These are phyloP conservation scores for Phytophthora foliorum DNA, from an alignment of 352 stramenopile genomes.

Conservation along the genomic window DNA sequence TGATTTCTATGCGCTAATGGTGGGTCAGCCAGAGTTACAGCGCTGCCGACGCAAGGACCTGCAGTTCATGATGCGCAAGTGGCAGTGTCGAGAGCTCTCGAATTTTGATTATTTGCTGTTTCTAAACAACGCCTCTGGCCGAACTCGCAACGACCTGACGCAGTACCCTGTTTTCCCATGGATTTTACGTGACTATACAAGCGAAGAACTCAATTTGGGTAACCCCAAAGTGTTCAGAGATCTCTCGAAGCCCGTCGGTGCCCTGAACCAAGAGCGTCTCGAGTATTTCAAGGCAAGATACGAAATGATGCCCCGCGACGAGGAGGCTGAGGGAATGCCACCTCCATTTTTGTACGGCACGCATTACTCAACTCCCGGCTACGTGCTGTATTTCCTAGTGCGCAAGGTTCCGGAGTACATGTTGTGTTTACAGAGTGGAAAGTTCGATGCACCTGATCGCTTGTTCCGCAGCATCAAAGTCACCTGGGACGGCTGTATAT, in stretches of 20 bases:
- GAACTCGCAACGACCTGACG: conserved; percentile 88
- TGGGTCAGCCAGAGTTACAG: conserved; percentile 63
- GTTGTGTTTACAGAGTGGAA: conserved; percentile 96
- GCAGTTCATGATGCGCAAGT: conserved; percentile 71
- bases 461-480: conserved; percentile 96
- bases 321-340: conserved; percentile 80
- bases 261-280: conserved; percentile 90
- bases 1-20: conserved; percentile 73
- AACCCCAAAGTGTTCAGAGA: conserved; percentile 90
- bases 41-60: conserved; percentile 60
- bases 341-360: conserved; percentile 99
- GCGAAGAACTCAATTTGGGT: conserved; percentile 77
- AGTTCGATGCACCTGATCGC: conserved; percentile 99
- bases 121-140: conserved; percentile 86
- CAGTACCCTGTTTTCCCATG: conserved; percentile 98
- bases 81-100: conserved; percentile 84
- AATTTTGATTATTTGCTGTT: conserved; percentile 95
- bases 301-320: conserved; percentile 87
- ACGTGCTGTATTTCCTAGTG: conserved; percentile 99
- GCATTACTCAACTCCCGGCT: conserved; percentile 92
- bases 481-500: conserved; percentile 92
- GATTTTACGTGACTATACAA: conserved; percentile 93
- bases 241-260: conserved; percentile 94
- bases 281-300: conserved; percentile 91
- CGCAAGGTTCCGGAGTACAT: conserved; percentile 97